Evolutionary conservation across 148 eudicot species (phyloP), one percentile per base, ranked within the genome.

Genomic region (Euryodendron excelsum): DNA sequence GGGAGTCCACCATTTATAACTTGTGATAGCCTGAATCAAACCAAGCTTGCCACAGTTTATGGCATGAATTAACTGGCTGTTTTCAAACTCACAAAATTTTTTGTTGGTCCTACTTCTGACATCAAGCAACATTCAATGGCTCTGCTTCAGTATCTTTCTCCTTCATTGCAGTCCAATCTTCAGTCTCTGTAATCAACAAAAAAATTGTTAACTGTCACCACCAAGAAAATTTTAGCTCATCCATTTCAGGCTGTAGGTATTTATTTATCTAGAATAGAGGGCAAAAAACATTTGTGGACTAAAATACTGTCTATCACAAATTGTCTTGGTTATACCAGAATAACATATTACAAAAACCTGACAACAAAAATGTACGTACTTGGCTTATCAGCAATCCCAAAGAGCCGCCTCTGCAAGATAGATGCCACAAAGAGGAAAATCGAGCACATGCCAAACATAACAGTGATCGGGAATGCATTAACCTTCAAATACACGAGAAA

Each of bases 381-480:
- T 80, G 91, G 79, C 84, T 90, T 91, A 41, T 92, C 98, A 72
- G 94, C 83, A 25, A 96, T 89, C 69, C 80, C 92, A 82, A 82
- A 80, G 83, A 94, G 96, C 48, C 98, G 88, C 84, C 92, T 91
- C 79, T 94, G 98, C 84, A 94, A 77, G 76, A 94, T 83, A 76
- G 91, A 87, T 27, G 97, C 96, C 75, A 93, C 86, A 17, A 90
- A 86, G 75, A 94, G 94, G 88, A 94, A 94, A 81, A 94, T 88
- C 6, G 98, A 92, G 97, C 98, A 94, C 98, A 94, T 92, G 30
- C 98, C 98, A 50, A 94, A 94, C 98, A 94, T 94, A 65, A 94
- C 83, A 30, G 98, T 89, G 79, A 94, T 92, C 14, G 98, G 98
- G 85, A 94, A 94, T 52, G 98, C 98, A 83, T 91, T 82, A 44